Conservation (phyloP, 805 yeast genomes). For the Soucietia sequanensis region DNA sequence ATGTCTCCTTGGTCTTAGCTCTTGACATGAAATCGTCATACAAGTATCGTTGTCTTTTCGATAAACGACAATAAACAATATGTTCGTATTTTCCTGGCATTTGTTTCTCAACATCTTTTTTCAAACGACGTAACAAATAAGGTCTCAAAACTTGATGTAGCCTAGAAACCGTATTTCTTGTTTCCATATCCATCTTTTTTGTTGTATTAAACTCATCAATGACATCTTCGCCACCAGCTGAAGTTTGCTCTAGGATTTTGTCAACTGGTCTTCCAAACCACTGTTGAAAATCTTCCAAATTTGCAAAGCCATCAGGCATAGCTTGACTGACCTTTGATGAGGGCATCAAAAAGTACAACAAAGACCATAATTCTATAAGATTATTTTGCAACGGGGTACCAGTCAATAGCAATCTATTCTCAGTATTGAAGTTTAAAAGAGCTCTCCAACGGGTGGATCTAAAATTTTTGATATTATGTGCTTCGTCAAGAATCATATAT, state of each 20-base stretch:
- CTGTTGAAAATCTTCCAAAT: conserved; percentile 90
- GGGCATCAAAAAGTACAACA: conserved; percentile 94
- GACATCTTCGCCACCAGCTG: conserved; percentile 49
- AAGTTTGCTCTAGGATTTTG: conserved; percentile 71
- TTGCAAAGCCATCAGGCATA: conserved; percentile 96
- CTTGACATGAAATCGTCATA: conserved; percentile 98
- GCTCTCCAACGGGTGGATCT: conserved; percentile 98
- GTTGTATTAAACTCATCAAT: conserved; percentile 38
- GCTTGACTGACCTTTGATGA: conserved; percentile 67
- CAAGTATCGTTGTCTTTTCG: conserved; percentile 86
- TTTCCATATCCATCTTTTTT: conserved; percentile 62
- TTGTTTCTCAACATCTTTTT: conserved; percentile 96
- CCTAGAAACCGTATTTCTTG: conserved; percentile 79
- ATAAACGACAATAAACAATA: conserved; percentile 84
- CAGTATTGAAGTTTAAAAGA: conserved; percentile 87
- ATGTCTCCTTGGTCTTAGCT: conserved; percentile 90
- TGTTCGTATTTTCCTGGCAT: conserved; percentile 99
- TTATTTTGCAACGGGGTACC: conserved; percentile 98
- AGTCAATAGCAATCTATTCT: conserved; percentile 79
- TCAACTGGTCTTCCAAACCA: conserved; percentile 99
- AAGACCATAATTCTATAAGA: conserved; percentile 93
- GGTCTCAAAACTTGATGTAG: conserved; percentile 94
- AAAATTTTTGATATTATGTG: conserved; percentile 95
- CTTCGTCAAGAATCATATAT: conserved; percentile 96
- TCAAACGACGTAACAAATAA: conserved; percentile 83